phyloP scores from a whole-genome alignment of 306 rosid species.

The Malus domestica region ASM211411v1 NC_041802.1:24102501-24103000 shows the following conservation, averaged over 20 bases:
- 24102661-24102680: slow-evolving; percentile 23
- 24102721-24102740: slow-evolving; percentile 23
- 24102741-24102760: slow-evolving; percentile 32
- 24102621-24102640: slow-evolving; percentile 4
- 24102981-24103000: slow-evolving; percentile 68
- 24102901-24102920: slow-evolving; percentile 98
- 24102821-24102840: slow-evolving; percentile 75
- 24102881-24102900: slow-evolving; percentile 87
- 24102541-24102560: not conserved
- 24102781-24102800: slow-evolving; percentile 88
- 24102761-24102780: slow-evolving; percentile 52
- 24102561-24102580: not conserved
- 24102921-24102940: slow-evolving; percentile 91
- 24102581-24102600: not conserved
- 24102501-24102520: not conserved
- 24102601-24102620: slow-evolving; percentile 5
- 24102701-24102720: slow-evolving; percentile 35
- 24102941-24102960: slow-evolving; percentile 65
- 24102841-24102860: slow-evolving; percentile 81
- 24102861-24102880: slow-evolving; percentile 79
- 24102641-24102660: slow-evolving; percentile 2
- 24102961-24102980: slow-evolving; percentile 91
- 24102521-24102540: not conserved
- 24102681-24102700: slow-evolving; percentile 9
- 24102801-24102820: slow-evolving; percentile 75